Evolutionary conservation across 1,284 basidiomycete genomes (phyloP).

Genomic region (Moesziomyces sp.): DNA sequence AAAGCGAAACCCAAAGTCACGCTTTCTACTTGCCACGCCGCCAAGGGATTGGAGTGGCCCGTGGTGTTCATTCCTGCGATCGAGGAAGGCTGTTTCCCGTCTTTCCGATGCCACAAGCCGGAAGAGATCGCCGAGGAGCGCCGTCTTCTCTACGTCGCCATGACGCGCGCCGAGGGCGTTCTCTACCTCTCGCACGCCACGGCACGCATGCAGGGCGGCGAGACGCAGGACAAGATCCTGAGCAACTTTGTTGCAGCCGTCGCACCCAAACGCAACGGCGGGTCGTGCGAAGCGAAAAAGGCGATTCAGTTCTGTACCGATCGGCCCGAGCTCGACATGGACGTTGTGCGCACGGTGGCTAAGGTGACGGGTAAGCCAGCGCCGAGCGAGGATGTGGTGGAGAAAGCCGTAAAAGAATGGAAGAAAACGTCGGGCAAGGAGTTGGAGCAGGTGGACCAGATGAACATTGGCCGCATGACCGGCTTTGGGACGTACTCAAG

Average conservation of each 20-base stretch:
- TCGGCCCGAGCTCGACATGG: slow-evolving; percentile 24
- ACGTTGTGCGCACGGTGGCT: slow-evolving; percentile 16
- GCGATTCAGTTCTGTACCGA: slow-evolving; percentile 29
- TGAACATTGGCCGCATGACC: slow-evolving; percentile 33
- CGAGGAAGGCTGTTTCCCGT: slow-evolving; percentile 82
- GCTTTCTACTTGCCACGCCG: slow-evolving; percentile 86
- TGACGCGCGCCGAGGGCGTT: slow-evolving; percentile 84
- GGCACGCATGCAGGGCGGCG: slow-evolving; percentile 45
- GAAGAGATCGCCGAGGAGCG: slow-evolving; percentile 85
- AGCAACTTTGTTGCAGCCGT: slow-evolving; percentile 45
- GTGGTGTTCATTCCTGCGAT: slow-evolving; percentile 77
- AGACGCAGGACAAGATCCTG: slow-evolving; percentile 38
- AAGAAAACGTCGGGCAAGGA: slow-evolving; percentile 23
- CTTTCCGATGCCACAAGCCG: slow-evolving; percentile 73
- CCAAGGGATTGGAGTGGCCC: slow-evolving; percentile 93
- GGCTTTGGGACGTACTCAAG: slow-evolving; percentile 35
- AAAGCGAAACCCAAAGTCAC: slow-evolving; percentile 77
- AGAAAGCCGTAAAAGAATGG: slow-evolving; percentile 18
- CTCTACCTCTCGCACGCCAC: slow-evolving; percentile 74
- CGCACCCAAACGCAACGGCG: slow-evolving; percentile 23
- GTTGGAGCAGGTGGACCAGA: slow-evolving; percentile 30
- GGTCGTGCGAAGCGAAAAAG: slow-evolving; percentile 17
- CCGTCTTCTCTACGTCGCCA: slow-evolving; percentile 87
- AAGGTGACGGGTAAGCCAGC: slow-evolving; percentile 22
- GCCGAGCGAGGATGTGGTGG: slow-evolving; percentile 13